Percentiles rank a stretch among this genome's conserved stretches.
Evolutionary conservation across 2,329 filamentous ascomycete genomes (phyloP).

Genomic region (Alternaria sp.): DNA sequence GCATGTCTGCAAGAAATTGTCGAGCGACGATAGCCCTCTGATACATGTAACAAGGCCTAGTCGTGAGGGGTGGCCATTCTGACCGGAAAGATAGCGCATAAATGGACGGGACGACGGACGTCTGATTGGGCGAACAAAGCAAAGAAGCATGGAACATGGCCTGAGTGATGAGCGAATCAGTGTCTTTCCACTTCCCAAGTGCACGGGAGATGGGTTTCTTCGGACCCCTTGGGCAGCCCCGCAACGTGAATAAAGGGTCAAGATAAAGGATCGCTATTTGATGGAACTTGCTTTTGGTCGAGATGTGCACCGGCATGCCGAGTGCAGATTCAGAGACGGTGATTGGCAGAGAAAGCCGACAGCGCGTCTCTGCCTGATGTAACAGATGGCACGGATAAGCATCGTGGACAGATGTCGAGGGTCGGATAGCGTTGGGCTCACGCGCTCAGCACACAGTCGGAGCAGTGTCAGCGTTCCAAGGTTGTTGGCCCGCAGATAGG

Average conservation of each 20-base stretch:
- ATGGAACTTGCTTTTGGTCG: slow-evolving; percentile 23
- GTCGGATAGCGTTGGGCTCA: slow-evolving; percentile 5
- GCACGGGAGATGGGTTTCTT: background rate
- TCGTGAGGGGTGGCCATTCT: slow-evolving; percentile 22
- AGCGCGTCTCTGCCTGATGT: slow-evolving; percentile 27
- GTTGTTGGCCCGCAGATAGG: slow-evolving; percentile 6
- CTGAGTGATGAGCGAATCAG: background rate
- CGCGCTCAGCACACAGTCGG: slow-evolving; percentile 2
- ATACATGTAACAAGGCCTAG: slow-evolving; percentile 6
- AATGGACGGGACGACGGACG: background rate
- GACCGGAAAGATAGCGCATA: slow-evolving; percentile 15
- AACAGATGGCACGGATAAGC: slow-evolving; percentile 18
- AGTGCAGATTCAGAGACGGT: slow-evolving; percentile 4
- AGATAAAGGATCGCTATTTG: background rate
- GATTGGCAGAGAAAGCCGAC: slow-evolving; percentile 25
- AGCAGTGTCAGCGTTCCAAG: slow-evolving; percentile 2
- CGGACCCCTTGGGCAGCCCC: slow-evolving; percentile 5
- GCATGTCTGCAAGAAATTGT: background rate
- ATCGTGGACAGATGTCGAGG: background rate
- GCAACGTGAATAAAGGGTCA: background rate
- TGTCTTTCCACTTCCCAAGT: background rate
- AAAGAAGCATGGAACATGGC: slow-evolving; percentile 7
- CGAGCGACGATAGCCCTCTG: slow-evolving; percentile 1
- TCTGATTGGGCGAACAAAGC: background rate
- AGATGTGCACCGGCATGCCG: slow-evolving; percentile 30